Evolutionary conservation across 768 basidiomycete genomes (phyloP), one percentile per base, ranked within the genome.

Genomic region (Russula earlei): DNA sequence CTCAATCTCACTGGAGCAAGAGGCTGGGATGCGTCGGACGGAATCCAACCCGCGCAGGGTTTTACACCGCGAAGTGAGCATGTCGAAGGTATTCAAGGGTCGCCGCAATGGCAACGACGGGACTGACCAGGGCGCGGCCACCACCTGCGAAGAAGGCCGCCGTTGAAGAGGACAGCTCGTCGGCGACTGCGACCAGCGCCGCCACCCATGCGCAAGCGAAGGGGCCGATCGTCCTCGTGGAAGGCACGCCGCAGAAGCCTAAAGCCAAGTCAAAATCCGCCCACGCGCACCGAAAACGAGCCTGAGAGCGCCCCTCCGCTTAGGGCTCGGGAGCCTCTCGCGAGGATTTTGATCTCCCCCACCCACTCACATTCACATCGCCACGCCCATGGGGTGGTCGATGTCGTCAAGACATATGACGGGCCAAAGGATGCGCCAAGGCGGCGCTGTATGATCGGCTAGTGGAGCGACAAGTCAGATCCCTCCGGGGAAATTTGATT

Each of bases 61-160:
- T 1, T 68, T 87, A n/a, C 81, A 75, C 55, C 76, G 84, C 31
- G 85, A 89, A 65, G 74, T 88, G 59, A 88, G 84, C 69, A 90
- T 89, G 87, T 81, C 82, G 17, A 76, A 85, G 31, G 77, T 70
- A 22, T 87, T 87, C 70, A 86, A 81, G 64, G 70, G 71, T 24
- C 74, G 74, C 44, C 69, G 41, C n/a, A 57, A 49, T 15, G 55
- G 47, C 19, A 42, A 34, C 20, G 49, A 41, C n/a, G n/a, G n/a
- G n/a, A n/a, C n/a, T n/a, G 19, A 57, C 58, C 15, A 50, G 10
- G 10, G 19, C 58, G 24, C 37, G 55, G 57, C 59, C 63, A 14
- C 52, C 53, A 31, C 29, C 29, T 10, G 29, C 29, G 29, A 10
- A 7, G 19, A 49, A 65, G n/a, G 54, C 59, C 31, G 31, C 11